phyloP scores from a whole-genome alignment of 2,329 filamentous ascomycete species.

The Atkinsonella hypoxylon region DNA sequence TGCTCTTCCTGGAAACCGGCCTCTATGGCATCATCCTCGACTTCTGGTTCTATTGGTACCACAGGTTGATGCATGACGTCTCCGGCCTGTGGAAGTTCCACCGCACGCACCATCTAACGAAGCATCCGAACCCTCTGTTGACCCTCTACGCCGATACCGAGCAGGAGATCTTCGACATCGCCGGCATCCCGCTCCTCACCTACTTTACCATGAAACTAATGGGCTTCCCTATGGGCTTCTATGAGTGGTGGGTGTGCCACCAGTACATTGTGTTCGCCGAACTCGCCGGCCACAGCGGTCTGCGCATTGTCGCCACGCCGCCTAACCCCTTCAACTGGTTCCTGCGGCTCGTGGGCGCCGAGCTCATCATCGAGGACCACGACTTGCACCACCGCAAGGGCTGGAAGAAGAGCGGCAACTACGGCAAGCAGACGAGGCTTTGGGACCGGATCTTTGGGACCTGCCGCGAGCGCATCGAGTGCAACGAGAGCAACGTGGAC shows the following conservation, averaged over 20 bases:
- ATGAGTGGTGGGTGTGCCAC: slow-evolving; percentile 8
- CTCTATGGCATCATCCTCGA: slow-evolving; percentile 4
- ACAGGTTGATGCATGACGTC: slow-evolving; percentile 7
- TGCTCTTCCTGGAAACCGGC: slow-evolving; percentile 2
- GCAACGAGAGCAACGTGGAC: slow-evolving; percentile 2
- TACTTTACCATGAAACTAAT: slow-evolving; percentile 6
- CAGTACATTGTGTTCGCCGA: slow-evolving; percentile 7
- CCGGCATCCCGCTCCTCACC: slow-evolving; percentile 3
- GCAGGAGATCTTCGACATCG: slow-evolving; percentile 7
- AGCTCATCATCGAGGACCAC: slow-evolving; percentile 6
- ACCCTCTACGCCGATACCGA: slow-evolving; percentile 5
- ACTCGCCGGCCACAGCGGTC: slow-evolving; percentile 5
- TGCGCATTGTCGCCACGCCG: slow-evolving; percentile 2
- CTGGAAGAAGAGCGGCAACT: slow-evolving; percentile 7
- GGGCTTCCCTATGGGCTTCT: slow-evolving; percentile 7
- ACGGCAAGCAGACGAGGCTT: slow-evolving; percentile 6
- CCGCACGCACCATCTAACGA: slow-evolving; percentile 7
- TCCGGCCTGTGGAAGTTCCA: slow-evolving; percentile 5
- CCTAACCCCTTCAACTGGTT: slow-evolving; percentile 5
- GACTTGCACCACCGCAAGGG: slow-evolving; percentile 7
- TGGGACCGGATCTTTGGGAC: slow-evolving; percentile 7
- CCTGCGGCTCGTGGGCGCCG: not conserved
- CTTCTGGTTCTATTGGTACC: slow-evolving; percentile 9
- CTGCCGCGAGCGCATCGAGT: slow-evolving; percentile 5
- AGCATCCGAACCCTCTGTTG: slow-evolving; percentile 6